A percentile compares a stretch with the other conserved stretches of the same genome.
These are phyloP conservation scores for Trichoderma cornu-damae DNA, from an alignment of 2,329 filamentous ascomycete genomes.

Conservation along the genomic window DNA sequence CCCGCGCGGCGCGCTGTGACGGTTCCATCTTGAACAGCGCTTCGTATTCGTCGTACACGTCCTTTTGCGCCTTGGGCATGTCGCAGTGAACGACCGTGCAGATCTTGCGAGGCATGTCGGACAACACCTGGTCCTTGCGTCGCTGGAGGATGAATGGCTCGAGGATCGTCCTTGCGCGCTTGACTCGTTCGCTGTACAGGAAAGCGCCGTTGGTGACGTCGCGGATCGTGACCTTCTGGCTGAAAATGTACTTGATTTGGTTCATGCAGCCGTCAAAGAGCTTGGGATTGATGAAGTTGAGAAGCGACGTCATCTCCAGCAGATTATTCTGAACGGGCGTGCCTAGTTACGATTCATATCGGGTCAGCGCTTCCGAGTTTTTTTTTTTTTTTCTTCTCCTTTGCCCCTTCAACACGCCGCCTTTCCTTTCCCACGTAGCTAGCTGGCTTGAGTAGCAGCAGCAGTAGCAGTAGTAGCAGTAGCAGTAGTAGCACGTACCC, in stretches of 20 bases:
- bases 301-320: slow-evolving; percentile 80
- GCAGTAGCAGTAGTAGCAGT: too few relatives aligned
- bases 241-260: slow-evolving; percentile 81
- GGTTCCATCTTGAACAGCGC: slow-evolving; percentile 60
- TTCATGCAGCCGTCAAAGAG: slow-evolving; percentile 75
- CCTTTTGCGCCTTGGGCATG: slow-evolving; percentile 65
- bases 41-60: slow-evolving; percentile 64
- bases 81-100: slow-evolving; percentile 75
- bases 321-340: slow-evolving; percentile 94
- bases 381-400: background rate
- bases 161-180: slow-evolving; percentile 82
- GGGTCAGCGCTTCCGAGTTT: slow-evolving; percentile 20
- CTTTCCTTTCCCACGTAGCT: too few relatives aligned
- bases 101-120: slow-evolving; percentile 74
- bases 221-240: slow-evolving; percentile 80
- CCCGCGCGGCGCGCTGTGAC: slow-evolving; percentile 46
- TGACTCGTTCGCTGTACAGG: slow-evolving; percentile 80
- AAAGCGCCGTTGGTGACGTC: slow-evolving; percentile 76
- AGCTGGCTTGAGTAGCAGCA: background rate
- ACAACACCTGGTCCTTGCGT: slow-evolving; percentile 88
- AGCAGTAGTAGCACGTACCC: slow-evolving; percentile 26
- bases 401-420: too few relatives aligned
- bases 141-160: slow-evolving; percentile 91
- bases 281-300: slow-evolving; percentile 88
- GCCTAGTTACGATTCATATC: slow-evolving; percentile 49